Percentiles rank a stretch among this genome's conserved stretches.
Evolutionary conservation across 768 basidiomycete species (phyloP).

Genomic region (Pleurotus giganteus): DNA sequence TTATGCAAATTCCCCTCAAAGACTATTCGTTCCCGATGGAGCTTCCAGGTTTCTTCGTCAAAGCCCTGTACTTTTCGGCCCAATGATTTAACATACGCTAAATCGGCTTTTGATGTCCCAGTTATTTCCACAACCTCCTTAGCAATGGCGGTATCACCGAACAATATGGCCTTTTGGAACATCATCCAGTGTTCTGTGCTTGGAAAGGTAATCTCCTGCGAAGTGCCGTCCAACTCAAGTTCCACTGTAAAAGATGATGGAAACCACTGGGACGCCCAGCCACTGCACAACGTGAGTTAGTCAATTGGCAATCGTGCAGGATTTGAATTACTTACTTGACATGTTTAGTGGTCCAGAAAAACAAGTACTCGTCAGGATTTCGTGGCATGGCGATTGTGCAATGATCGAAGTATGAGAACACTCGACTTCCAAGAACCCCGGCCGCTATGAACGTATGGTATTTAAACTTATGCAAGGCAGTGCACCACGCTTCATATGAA

Average conservation of each 20-base stretch:
- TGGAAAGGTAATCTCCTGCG: conserved; percentile 34
- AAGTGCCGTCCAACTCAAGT: conserved; percentile 26
- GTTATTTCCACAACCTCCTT: conserved; percentile 37
- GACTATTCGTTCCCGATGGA: conserved; percentile 46
- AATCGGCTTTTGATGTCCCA: conserved; percentile 28
- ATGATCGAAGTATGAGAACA: background rate
- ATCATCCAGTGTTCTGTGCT: conserved; percentile 71
- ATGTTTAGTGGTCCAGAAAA: conserved; percentile 45
- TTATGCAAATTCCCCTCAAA: conserved; percentile 52
- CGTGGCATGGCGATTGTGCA: conserved; percentile 9
- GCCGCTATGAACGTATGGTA: no score
- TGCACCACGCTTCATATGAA: background rate
- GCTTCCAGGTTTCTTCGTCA: conserved; percentile 46
- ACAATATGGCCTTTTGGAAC: conserved; percentile 59
- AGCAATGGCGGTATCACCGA: conserved; percentile 43
- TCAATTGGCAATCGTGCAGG: background rate
- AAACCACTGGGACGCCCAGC: conserved; percentile 53
- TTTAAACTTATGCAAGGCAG: background rate
- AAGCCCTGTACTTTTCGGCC: conserved; percentile 50
- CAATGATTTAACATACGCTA: conserved; percentile 49
- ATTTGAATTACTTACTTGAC: conserved; percentile 30
- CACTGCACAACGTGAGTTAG: conserved; percentile 23
- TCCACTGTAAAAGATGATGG: conserved; percentile 41
- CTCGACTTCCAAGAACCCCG: no score
- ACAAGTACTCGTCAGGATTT: conserved; percentile 34